phyloP scores from a whole-genome alignment of 768 basidiomycete genomes.

The Podaxis carcinomalis region DNA sequence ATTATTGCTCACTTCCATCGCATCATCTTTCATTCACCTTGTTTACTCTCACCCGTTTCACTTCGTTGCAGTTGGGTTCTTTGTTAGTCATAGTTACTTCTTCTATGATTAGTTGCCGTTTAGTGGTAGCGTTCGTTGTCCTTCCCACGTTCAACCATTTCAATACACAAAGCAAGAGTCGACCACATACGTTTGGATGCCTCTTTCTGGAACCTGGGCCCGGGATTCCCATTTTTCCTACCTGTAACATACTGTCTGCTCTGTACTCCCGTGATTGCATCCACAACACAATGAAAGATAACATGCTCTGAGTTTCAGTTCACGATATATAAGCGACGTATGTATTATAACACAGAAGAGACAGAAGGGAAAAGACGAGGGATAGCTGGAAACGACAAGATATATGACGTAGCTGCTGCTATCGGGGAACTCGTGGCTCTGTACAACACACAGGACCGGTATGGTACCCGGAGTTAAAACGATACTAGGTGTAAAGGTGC shows the following conservation, averaged over 20 bases:
- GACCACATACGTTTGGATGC: not conserved
- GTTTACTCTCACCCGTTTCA: not conserved
- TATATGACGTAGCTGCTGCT: not conserved
- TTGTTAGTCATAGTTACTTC: not conserved
- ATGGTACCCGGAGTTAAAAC: not conserved
- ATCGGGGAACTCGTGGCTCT: not conserved
- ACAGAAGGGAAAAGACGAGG: not conserved
- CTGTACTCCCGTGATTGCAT: not conserved
- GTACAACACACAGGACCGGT: not conserved
- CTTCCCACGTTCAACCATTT: not conserved
- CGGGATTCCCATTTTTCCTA: not conserved
- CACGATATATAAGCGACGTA: not conserved
- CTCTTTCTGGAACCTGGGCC: not conserved
- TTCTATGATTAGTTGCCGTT: not conserved
- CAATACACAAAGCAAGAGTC: not conserved
- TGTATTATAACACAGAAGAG: not conserved
- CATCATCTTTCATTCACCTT: not conserved
- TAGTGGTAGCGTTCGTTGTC: not conserved
- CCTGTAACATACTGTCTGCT: slow-evolving; percentile 3
- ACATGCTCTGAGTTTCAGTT: not conserved
- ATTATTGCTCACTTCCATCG: not conserved
- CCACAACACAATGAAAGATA: not conserved
- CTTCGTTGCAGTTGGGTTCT: not conserved
- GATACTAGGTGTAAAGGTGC: not conserved
- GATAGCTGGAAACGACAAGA: not conserved